phyloP scores from a whole-genome alignment of 1,284 basidiomycete genomes.

The Trametes hirsuta region DNA sequence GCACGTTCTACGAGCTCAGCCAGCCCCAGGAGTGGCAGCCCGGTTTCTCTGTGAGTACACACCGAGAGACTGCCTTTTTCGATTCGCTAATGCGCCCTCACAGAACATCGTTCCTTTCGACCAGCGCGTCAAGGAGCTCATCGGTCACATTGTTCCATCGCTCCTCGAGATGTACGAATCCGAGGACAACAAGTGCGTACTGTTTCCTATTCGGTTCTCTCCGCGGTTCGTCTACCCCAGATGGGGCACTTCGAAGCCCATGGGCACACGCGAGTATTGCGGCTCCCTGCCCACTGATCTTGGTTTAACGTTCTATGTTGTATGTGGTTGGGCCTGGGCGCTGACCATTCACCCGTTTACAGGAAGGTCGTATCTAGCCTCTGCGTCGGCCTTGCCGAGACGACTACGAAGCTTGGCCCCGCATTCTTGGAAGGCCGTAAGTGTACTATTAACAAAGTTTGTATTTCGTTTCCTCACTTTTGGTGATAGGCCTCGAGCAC shows the following conservation, averaged over 20 bases:
- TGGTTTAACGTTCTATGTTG: slow-evolving; percentile 24
- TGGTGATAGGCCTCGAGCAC: slow-evolving; percentile 69
- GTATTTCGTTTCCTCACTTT: slow-evolving; percentile 9
- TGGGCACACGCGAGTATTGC: slow-evolving; percentile 61
- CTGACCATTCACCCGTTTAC: slow-evolving; percentile 30
- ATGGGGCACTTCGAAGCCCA: slow-evolving; percentile 77
- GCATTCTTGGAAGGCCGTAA: slow-evolving; percentile 76
- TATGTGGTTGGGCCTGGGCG: slow-evolving; percentile 2
- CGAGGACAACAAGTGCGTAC: slow-evolving; percentile 96
- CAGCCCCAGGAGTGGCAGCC: slow-evolving; percentile 83
- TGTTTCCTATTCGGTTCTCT: slow-evolving; percentile 7
- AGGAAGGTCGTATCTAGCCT: slow-evolving; percentile 89
- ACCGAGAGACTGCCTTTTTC: not conserved
- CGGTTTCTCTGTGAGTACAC: slow-evolving; percentile 53
- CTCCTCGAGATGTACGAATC: slow-evolving; percentile 91
- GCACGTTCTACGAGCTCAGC: slow-evolving; percentile 92
- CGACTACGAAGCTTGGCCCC: slow-evolving; percentile 89
- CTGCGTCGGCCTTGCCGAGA: slow-evolving; percentile 88
- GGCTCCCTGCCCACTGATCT: slow-evolving; percentile 38
- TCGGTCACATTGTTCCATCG: slow-evolving; percentile 74
- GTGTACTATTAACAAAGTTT: slow-evolving; percentile 31
- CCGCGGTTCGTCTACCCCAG: slow-evolving; percentile 30
- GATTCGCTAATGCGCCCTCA: not conserved
- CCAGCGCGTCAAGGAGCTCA: slow-evolving; percentile 81
- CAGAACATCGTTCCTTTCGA: slow-evolving; percentile 57